Evolutionary conservation across 805 yeast species (phyloP), one percentile per base, ranked within the genome.

Genomic region (Starmerella vaccinii): DNA sequence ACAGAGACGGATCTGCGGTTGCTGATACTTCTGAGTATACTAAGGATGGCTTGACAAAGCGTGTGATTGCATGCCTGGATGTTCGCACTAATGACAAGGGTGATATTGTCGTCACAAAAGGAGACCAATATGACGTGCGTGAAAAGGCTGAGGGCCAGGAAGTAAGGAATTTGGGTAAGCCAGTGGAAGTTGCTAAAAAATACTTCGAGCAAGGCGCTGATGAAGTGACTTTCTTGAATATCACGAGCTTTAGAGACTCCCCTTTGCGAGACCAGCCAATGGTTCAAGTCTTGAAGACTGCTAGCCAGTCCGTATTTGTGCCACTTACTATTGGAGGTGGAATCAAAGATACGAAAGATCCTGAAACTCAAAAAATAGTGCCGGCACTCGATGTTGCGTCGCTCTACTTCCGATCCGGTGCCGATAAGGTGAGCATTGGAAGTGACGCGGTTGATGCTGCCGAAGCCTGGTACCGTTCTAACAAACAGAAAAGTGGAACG

Each of bases 251-350:
- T 70, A 77, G 97, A 66, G 86, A 89, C 67, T 87, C 95, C 29
- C 99, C 99, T 2, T 67, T 90, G 43, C 78, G 75, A 54, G 99
- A 92, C 64, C 80, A 90, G 46, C 99, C 99, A 24, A 92, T 92
- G 98, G 71, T 92, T 49, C 89, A 88, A 59, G 96, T 92, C 2
- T 72, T 92, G 57, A 78, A 76, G 55, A 70, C 71, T 53, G 84
- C 97, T 0, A 95, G 96, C 12, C 82, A 83, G 65, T 82, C 94
- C 1, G 84, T 90, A 46, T 92, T 92, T 69, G 99, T 92, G 13
- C 99, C 99, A 8, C 72, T 92, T 56, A 92, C 99, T 0, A 95
- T 92, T 38, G 99, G 99, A 40, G 99, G 99, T 51, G 99, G 99
- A 43, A 92, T 92, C 56, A 81, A 85, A 58, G 97, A 90, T 64